Conservation (phyloP, 306 rosid species). For the Cicer chorassanicum region DNA sequence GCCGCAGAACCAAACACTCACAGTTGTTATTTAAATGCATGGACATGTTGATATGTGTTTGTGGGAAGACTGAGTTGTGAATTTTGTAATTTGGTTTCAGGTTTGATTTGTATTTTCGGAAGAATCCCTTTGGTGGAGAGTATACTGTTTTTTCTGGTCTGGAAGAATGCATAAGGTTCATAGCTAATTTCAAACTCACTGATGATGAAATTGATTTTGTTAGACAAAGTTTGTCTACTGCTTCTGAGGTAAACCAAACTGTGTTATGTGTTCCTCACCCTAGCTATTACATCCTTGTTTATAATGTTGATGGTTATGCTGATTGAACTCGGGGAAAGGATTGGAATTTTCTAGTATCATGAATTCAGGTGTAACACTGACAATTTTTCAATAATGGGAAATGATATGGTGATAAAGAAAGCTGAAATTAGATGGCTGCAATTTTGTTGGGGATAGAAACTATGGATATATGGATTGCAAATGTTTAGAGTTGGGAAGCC, state of each 20-base stretch:
- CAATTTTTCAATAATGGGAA: conserved; percentile 3
- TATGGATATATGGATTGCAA: neutral
- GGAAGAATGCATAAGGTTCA: conserved; percentile 90
- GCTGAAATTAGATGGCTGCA: conserved; percentile 15
- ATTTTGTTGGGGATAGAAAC: conserved; percentile 18
- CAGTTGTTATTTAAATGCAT: conserved; percentile 1
- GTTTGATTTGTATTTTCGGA: conserved; percentile 96
- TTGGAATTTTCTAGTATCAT: conserved; percentile 1
- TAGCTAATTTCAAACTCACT: conserved; percentile 81
- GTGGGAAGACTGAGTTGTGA: conserved; percentile 40
- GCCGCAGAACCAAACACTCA: too few relatives aligned
- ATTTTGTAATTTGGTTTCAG: conserved; percentile 57
- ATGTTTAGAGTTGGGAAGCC: conserved; percentile 11
- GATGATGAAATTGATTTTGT: conserved; percentile 83
- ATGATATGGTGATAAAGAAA: conserved; percentile 24
- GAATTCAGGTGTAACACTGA: conserved; percentile 12
- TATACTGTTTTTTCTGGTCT: conserved; percentile 93
- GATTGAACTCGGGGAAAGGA: conserved; percentile 4
- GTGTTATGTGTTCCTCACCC: neutral
- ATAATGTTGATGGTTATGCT: neutral
- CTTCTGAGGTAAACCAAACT: conserved; percentile 75
- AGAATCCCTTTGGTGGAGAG: conserved; percentile 97
- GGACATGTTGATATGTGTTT: conserved; percentile 30
- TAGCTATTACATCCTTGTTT: neutral
- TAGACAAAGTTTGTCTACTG: conserved; percentile 66